These are phyloP conservation scores for Nannizziopsis barbatae DNA, from an alignment of 2,329 filamentous ascomycete species.

Conservation along the genomic window DNA sequence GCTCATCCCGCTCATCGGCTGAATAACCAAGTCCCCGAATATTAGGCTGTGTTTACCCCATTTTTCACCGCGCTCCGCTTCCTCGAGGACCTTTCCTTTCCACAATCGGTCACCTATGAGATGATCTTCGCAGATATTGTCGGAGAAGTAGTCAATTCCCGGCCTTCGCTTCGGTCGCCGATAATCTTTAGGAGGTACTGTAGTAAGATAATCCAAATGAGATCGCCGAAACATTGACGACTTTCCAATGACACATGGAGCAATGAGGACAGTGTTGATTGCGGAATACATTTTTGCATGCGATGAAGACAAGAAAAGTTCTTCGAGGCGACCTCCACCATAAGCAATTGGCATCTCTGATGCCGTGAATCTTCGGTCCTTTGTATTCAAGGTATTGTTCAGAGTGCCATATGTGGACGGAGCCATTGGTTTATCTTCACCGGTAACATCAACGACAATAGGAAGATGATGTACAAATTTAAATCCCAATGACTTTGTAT, in stretches of 20 bases:
- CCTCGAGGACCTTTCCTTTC: slow-evolving; percentile 40
- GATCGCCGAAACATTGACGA: slow-evolving; percentile 96
- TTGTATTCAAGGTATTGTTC: neutral
- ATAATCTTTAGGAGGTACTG: slow-evolving; percentile 39
- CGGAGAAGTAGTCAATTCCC: slow-evolving; percentile 85
- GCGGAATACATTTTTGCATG: slow-evolving; percentile 97
- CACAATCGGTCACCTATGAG: slow-evolving; percentile 87
- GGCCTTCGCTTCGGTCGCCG: slow-evolving; percentile 36
- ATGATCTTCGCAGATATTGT: slow-evolving; percentile 97
- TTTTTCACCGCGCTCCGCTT: slow-evolving; percentile 28
- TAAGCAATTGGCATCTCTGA: slow-evolving; percentile 22
- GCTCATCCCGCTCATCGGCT: slow-evolving; percentile 76
- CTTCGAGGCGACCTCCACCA: slow-evolving; percentile 76
- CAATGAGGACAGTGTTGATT: slow-evolving; percentile 84
- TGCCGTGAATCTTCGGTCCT: neutral
- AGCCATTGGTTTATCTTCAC: slow-evolving; percentile 22
- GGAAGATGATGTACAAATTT: slow-evolving; percentile 96
- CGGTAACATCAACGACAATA: slow-evolving; percentile 62
- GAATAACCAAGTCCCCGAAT: slow-evolving; percentile 75
- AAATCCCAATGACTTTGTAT: slow-evolving; percentile 40
- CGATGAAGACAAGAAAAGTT: slow-evolving; percentile 84
- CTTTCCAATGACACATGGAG: slow-evolving; percentile 91
- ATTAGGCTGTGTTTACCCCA: slow-evolving; percentile 73
- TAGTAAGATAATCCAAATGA: slow-evolving; percentile 66
- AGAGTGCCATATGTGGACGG: neutral